Base-by-base conservation (phyloP, 1,139 yeast genomes). In the Spencermartinsiella ligniputridi region DNA sequence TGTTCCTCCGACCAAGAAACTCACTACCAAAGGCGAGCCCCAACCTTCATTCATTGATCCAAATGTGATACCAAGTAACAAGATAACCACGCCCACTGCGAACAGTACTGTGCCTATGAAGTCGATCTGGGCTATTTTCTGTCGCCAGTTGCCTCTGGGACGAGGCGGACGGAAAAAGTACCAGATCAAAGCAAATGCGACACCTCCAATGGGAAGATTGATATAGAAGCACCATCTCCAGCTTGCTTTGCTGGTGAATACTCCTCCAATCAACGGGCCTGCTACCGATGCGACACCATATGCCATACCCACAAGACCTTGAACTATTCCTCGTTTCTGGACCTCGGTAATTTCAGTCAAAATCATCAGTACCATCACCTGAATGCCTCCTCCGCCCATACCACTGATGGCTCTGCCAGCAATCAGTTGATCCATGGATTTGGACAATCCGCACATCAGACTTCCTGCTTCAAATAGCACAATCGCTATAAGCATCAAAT, bases 181-280 rank as follows among this genome's bases (percentile, higher is more conserved):
- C 3, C 68, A 46, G 37, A 83, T 67, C 18, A 73, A 55, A 0
- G 62, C 55, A 15, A 74, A 60, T 0, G 83, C 80, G 3, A 72
- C 50, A 0, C 82, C 88, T 13, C 85, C 85, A 32, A 81, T 64
- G 2, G 89, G 87, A 45, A 83, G 62, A 57, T 83, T 83, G 53
- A 83, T 71, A 60, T 78, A 83, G 61, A 83, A 83, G 53, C 86
- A 79, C 89, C 90, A 83, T 58, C 90, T 72, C 90, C 90, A 83
- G 16, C 78, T 67, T 1, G 75, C 79, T 40, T 75, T 68, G 12
- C 77, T 60, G 1, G 83, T 71, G 52, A 81, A 75, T 1, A 81
- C 81, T 17, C 87, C 50, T 18, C 90, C 89, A 32, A 83, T 60
- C 42, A 83, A 68, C 0, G 92, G 90, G 1, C 89, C 92, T 33